Evolutionary conservation across 108 stramenopile genomes (phyloP).

Genomic region (Fragilaria crotonensis): DNA sequence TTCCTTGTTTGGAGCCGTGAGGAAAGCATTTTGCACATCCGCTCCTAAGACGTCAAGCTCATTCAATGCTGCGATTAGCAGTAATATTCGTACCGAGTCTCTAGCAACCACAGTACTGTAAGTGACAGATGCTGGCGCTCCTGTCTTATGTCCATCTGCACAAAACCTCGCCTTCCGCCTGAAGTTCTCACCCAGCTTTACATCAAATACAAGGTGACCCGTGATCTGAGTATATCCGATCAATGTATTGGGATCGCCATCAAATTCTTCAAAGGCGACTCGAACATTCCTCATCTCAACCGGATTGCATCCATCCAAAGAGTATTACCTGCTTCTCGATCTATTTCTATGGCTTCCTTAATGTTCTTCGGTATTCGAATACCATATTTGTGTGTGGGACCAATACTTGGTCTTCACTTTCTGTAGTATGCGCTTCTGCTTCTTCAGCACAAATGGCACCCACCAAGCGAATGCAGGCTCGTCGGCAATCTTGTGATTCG

Average conservation of each 20-base stretch:
- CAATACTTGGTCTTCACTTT: slow-evolving; percentile 38
- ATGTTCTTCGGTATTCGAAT: too few species aligned
- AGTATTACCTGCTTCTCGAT: slow-evolving; percentile 27
- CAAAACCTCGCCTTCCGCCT: slow-evolving; percentile 33
- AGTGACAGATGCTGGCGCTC: too few species aligned
- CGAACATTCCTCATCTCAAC: slow-evolving; percentile 39
- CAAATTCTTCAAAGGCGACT: too few species aligned
- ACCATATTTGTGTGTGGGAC: slow-evolving; percentile 38
- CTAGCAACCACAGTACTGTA: slow-evolving; percentile 15
- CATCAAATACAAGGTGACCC: too few species aligned
- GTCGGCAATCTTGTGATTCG: slow-evolving; percentile 6
- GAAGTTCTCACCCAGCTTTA: too few species aligned
- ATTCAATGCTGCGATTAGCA: background rate
- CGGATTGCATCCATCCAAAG: too few species aligned
- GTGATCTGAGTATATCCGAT: slow-evolving; percentile 14
- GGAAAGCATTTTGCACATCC: too few species aligned
- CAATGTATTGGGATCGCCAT: slow-evolving; percentile 23
- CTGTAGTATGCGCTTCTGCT: too few species aligned
- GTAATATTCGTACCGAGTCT: slow-evolving; percentile 19
- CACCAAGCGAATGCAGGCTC: slow-evolving; percentile 35
- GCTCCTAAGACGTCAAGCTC: background rate
- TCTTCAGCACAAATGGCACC: too few species aligned
- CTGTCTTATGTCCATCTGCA: slow-evolving; percentile 54
- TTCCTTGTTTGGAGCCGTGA: too few species aligned
- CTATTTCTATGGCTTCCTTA: slow-evolving; percentile 29